phyloP scores from a whole-genome alignment of 2,329 filamentous ascomycete species.

The Alternaria ethzedia region DNA sequence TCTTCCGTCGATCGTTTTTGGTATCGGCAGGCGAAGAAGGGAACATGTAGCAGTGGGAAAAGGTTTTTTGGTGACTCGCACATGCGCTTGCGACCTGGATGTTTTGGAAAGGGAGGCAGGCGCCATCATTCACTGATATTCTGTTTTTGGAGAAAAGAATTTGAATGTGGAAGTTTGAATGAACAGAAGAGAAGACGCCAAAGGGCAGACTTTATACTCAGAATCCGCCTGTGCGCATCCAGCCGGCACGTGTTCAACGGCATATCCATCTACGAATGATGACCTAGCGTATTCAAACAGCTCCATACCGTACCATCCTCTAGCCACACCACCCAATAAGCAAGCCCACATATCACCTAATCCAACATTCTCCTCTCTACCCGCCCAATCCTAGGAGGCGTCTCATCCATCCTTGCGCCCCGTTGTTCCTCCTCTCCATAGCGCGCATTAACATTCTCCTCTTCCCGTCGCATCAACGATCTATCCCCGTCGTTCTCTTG shows the following conservation, averaged over 20 bases:
- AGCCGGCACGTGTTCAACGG: background rate
- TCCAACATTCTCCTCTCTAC: constrained; percentile 35
- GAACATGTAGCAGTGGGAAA: background rate
- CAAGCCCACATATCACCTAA: background rate
- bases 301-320: background rate
- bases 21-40: background rate
- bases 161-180: background rate
- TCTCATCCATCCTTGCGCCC: constrained; percentile 43
- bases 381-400: constrained; percentile 43
- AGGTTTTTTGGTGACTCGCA: background rate
- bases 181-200: background rate
- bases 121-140: too few relatives aligned
- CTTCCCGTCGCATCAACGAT: constrained; percentile 36
- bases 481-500: constrained; percentile 44
- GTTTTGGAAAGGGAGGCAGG: background rate
- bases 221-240: background rate
- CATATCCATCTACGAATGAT: background rate
- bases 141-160: background rate
- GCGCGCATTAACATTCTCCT: constrained; percentile 23
- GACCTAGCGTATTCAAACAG: background rate
- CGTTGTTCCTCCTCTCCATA: constrained; percentile 28
- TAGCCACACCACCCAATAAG: background rate
- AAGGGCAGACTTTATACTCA: background rate
- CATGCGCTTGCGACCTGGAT: too few relatives aligned
- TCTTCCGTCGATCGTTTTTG: too few relatives aligned